Percentiles rank a stretch among this genome's conserved stretches.
phyloP scores from a whole-genome alignment of 495 filamentous ascomycete species.

The Neurospora terricola region DNA sequence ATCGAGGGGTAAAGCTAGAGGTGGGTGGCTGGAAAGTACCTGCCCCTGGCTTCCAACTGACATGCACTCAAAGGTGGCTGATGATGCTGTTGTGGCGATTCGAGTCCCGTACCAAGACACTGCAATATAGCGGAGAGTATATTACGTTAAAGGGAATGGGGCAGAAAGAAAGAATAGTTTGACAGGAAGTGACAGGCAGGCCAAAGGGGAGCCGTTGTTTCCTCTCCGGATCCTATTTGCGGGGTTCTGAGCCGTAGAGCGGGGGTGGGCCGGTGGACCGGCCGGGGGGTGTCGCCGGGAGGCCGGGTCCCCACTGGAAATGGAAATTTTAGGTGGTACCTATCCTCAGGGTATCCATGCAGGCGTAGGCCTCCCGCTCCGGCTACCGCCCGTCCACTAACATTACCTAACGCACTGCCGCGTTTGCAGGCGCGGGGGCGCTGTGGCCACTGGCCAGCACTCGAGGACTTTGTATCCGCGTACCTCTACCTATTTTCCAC shows the following conservation, averaged over 20 bases:
- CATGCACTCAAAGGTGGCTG: not conserved
- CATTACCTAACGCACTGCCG: not conserved
- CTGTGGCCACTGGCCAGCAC: not conserved
- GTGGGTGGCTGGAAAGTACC: not conserved
- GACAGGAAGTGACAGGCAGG: not conserved
- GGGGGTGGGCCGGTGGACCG: not conserved
- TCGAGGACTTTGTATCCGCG: not conserved
- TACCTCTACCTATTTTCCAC: not conserved
- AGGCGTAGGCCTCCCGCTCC: not conserved
- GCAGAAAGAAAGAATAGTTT: not conserved
- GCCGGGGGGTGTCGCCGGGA: not conserved
- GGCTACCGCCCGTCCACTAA: not conserved
- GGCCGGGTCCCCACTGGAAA: not conserved
- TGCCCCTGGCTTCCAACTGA: not conserved
- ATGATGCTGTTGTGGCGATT: not conserved
- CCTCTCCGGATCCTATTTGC: not conserved
- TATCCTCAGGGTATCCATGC: not conserved
- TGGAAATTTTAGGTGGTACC: not conserved
- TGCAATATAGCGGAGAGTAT: no score
- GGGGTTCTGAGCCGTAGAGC: not conserved
- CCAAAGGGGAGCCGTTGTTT: not conserved
- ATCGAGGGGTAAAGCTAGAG: not conserved
- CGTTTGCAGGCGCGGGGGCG: not conserved
- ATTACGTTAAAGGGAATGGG: no score
- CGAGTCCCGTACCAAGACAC: no score